phyloP scores from a whole-genome alignment of 2,329 filamentous ascomycete species.

The Aspergillus ochraceus region DNA sequence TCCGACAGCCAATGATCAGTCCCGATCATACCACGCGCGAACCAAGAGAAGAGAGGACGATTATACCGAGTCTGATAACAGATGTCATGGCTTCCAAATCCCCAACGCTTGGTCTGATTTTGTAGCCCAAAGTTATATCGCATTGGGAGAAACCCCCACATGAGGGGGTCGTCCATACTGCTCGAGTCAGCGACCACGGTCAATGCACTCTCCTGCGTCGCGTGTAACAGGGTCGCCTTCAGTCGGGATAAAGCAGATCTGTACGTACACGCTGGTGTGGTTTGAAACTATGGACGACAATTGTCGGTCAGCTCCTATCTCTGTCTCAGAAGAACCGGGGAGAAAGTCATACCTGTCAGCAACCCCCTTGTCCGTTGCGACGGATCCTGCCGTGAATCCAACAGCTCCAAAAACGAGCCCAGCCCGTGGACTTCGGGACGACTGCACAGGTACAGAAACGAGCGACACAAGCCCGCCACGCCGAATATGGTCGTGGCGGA shows the following conservation, averaged over 20 bases:
- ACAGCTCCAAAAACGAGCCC: constrained; percentile 69
- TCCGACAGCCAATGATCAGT: background rate
- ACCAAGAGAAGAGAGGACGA: background rate
- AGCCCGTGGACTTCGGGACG: constrained; percentile 74
- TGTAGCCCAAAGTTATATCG: constrained; percentile 69
- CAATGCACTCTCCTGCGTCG: constrained; percentile 16
- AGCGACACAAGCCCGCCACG: constrained; percentile 68
- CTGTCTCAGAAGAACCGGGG: background rate
- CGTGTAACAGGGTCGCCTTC: constrained; percentile 17
- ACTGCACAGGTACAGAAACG: constrained; percentile 74
- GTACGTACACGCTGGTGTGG: constrained; percentile 81
- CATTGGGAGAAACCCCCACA: constrained; percentile 86
- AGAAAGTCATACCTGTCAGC: constrained; percentile 66
- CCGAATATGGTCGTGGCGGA: constrained; percentile 75
- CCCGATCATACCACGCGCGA: background rate
- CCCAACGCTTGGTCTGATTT: constrained; percentile 73
- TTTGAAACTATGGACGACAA: constrained; percentile 66
- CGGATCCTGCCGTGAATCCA: constrained; percentile 71
- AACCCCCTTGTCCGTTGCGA: constrained; percentile 71
- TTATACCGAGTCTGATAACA: constrained; percentile 82
- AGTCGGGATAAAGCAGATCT: constrained; percentile 16
- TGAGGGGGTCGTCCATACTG: constrained; percentile 89
- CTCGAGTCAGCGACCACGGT: constrained; percentile 26
- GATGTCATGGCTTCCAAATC: constrained; percentile 89
- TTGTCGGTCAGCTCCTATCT: background rate